Base-by-base conservation (phyloP, 2,329 filamentous ascomycete genomes). In the Volutella citrinella region DNA sequence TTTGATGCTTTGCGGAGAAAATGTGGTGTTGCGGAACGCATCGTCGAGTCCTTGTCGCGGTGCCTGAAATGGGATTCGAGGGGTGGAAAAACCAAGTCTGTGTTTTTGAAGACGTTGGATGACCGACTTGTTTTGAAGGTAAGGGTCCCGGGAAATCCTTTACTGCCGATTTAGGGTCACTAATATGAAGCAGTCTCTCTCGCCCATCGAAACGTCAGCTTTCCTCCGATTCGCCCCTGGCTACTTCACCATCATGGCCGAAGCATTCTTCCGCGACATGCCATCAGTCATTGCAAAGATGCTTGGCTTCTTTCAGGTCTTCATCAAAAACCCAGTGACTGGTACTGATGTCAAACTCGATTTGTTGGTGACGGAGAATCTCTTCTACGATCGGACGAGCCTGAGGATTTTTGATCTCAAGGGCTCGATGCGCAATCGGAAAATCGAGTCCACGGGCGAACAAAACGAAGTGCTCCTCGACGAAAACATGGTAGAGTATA, bases 401-500 rank as follows among this genome's bases (percentile, higher is more conserved):
- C 91, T 87, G 19, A 82, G 93, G 25, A 90, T 90, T 29, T 93
- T 98, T 57, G 93, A 98, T 57, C 78, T 98, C 42, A 98, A 98
- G 59, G 93, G 93, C 3, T 95, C 88, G 8, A 98, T 98, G 93
- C 83, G 93, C 28, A 98, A 98, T 64, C 87, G 93, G 54, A 96
- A 95, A 59, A 95, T 97, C 27, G 84, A 97, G 56, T 88, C 84
- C 18, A 98, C 93, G 0, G 94, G 93, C 32, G 88, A 97, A 63
- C 86, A 91, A 46, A 93, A 97, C 49, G 93, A 98, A 63, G 93
- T 98, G 4, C 76, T 98, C 4, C 74, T 98, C 2, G 93, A 98
- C 55, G 94, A 98, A 57, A 98, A 98, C 63, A 93, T 98, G 76
- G 93, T 98, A 9, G 94, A 98, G 60, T 97, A 95, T 59, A 97